phyloP scores from a whole-genome alignment of 306 rosid genomes.

The Vicia sativa region DNA sequence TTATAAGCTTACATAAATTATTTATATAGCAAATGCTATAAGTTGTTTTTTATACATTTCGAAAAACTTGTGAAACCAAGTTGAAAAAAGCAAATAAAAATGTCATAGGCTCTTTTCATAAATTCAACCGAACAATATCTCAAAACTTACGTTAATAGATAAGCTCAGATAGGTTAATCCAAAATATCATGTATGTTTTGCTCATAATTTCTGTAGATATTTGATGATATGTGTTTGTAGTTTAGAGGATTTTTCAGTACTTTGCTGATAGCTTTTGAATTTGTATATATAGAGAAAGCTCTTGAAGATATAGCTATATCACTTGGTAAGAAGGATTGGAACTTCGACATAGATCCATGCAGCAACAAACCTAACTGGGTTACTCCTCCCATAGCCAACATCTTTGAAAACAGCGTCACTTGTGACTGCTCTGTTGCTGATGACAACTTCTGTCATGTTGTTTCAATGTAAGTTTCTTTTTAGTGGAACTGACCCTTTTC shows the following conservation, averaged over 20 bases:
- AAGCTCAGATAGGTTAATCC: too few relatives aligned
- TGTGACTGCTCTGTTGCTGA: slow-evolving; percentile 21
- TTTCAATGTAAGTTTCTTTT: slow-evolving; percentile 1
- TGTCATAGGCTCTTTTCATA: too few relatives aligned
- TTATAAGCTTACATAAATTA: too few relatives aligned
- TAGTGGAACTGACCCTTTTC: neutral
- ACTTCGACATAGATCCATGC: slow-evolving; percentile 58
- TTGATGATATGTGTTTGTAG: neutral
- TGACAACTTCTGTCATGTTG: slow-evolving; percentile 31
- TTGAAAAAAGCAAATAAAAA: too few relatives aligned
- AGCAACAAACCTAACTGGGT: slow-evolving; percentile 23
- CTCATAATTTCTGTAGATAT: slow-evolving; percentile 1
- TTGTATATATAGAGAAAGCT: slow-evolving; percentile 41
- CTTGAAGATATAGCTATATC: slow-evolving; percentile 45
- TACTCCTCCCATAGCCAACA: neutral
- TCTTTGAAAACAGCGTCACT: neutral
- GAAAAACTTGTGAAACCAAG: too few relatives aligned
- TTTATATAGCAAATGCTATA: too few relatives aligned
- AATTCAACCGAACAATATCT: too few relatives aligned
- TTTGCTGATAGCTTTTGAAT: neutral
- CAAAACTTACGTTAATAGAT: too few relatives aligned
- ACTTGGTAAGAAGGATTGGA: slow-evolving; percentile 54
- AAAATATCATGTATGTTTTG: neutral
- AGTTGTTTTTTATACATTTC: too few relatives aligned
- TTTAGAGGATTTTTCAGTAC: neutral